phyloP scores from a whole-genome alignment of 306 rosid species.

The Argentina anserina region DNA sequence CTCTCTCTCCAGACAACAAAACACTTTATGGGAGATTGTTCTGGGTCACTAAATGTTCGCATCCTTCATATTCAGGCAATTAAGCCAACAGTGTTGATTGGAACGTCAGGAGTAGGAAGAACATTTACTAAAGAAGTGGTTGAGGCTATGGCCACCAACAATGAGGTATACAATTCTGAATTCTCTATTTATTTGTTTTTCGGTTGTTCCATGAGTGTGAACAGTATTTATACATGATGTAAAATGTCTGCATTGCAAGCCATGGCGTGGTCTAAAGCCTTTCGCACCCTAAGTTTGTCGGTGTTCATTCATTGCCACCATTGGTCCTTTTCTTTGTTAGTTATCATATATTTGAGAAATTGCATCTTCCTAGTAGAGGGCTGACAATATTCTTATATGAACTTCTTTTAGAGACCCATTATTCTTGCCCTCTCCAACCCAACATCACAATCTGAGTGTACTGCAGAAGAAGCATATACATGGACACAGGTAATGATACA shows the following conservation, averaged over 20 bases:
- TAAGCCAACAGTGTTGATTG: constrained; percentile 86
- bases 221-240: not conserved
- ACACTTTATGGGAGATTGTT: not conserved
- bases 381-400: constrained; percentile 8
- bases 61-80: constrained; percentile 52
- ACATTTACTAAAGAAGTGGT: constrained; percentile 71
- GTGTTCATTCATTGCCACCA: not conserved
- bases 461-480: constrained; percentile 60
- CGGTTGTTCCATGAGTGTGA: not conserved
- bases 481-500: constrained; percentile 46
- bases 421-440: constrained; percentile 61
- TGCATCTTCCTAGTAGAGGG: not conserved
- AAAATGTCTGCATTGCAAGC: not conserved
- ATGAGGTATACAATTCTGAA: constrained; percentile 49
- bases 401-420: constrained; percentile 45
- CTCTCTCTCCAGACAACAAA: constrained; percentile 8
- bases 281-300: not conserved
- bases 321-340: not conserved
- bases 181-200: not conserved
- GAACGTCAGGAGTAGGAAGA: constrained; percentile 87
- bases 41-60: constrained; percentile 11
- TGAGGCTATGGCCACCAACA: constrained; percentile 71
- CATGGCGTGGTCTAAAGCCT: not conserved
- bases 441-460: constrained; percentile 65
- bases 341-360: not conserved